Percentiles rank a stretch among this genome's conserved stretches.
phyloP scores from a whole-genome alignment of 1,284 basidiomycete genomes.

The Mycosarcoma maydis region DNA sequence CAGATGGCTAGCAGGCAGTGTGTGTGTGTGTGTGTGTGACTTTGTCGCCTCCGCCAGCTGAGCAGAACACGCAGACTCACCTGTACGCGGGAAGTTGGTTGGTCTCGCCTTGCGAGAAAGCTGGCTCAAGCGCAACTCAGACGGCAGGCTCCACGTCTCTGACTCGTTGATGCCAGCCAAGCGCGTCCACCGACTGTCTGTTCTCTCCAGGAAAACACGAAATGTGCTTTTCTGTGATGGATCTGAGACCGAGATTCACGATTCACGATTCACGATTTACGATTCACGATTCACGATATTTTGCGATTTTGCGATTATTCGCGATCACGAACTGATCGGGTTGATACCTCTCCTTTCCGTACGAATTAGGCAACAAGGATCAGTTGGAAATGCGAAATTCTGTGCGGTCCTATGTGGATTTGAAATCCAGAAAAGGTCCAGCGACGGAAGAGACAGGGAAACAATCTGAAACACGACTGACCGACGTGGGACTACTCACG shows the following conservation, averaged over 20 bases:
- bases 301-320: no score
- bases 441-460: conserved; percentile 18
- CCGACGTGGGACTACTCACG: no score
- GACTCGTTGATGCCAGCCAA: conserved; percentile 9
- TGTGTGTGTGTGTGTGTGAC: conserved; percentile 10
- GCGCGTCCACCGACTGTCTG: conserved; percentile 10
- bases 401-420: no score
- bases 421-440: conserved; percentile 10
- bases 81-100: no score
- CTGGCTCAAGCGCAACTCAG: conserved; percentile 33
- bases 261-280: no score
- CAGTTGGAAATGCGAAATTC: no score
- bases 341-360: conserved; percentile 10
- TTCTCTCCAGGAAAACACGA: not conserved
- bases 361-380: no score
- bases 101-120: conserved; percentile 3
- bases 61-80: conserved; percentile 20
- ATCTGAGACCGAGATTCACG: no score
- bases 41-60: not conserved
- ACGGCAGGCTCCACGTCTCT: conserved; percentile 32
- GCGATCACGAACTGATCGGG: conserved; percentile 25
- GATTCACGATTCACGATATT: no score
- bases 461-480: not conserved
- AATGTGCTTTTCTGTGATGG: no score
- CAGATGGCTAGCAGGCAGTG: no score